phyloP scores from a whole-genome alignment of 805 yeast genomes.

The Candida peoriensis region DNA sequence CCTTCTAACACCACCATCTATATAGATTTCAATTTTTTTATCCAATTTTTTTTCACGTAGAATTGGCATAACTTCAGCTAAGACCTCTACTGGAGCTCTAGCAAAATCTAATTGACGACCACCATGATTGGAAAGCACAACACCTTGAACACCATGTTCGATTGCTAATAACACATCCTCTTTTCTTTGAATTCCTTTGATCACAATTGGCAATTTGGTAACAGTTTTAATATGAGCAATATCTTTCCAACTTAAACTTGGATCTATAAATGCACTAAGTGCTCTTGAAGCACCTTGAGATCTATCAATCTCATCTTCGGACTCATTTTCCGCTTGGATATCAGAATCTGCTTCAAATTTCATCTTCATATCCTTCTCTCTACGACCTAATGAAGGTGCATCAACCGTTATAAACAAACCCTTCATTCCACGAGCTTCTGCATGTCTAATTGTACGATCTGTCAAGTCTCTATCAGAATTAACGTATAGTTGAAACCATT shows the following conservation, averaged over 20 bases:
- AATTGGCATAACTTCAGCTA: conserved; percentile 63
- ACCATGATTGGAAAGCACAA: conserved; percentile 86
- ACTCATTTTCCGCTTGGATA: conserved; percentile 43
- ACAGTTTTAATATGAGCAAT: conserved; percentile 47
- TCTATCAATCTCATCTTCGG: conserved; percentile 50
- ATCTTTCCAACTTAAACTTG: conserved; percentile 61
- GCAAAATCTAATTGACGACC: conserved; percentile 85
- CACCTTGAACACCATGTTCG: conserved; percentile 67
- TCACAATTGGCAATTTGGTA: conserved; percentile 61
- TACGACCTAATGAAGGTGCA: conserved; percentile 86
- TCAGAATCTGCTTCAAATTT: conserved; percentile 48
- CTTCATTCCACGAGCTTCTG: conserved; percentile 68
- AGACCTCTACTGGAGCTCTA: conserved; percentile 68
- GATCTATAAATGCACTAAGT: conserved; percentile 78
- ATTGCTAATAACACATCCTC: conserved; percentile 76
- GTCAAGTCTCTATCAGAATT: conserved; percentile 70
- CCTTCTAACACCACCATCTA: conserved; percentile 69
- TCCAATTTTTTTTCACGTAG: conserved; percentile 41
- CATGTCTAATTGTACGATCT: conserved; percentile 57
- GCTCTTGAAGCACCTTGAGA: conserved; percentile 84
- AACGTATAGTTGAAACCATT: conserved; percentile 88
- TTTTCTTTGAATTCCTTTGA: conserved; percentile 81
- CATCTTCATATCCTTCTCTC: conserved; percentile 81
- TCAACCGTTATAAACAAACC: conserved; percentile 88
- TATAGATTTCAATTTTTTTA: conserved; percentile 48